Base-by-base conservation (phyloP, 179 eudicot species). In the Heliamphora pulchella region DNA sequence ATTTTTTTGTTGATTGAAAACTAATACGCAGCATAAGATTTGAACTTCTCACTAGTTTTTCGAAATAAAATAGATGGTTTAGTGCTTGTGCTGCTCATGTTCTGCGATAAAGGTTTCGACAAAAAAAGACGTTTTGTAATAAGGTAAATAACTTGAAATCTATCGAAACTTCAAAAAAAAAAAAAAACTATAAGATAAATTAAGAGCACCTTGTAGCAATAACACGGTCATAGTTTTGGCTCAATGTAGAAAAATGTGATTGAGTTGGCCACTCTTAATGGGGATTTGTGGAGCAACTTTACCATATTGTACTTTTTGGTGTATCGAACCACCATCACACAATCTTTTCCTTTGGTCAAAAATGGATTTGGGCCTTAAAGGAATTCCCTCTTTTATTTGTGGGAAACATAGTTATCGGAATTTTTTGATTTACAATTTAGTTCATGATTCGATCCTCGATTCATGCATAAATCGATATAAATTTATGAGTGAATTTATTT, bases 181-280 rank as follows among this genome's bases (percentile, higher is more conserved):
- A 44, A 6, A 50, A 5, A 47, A 7, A 18, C 54, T 13, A 44
- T 8, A 7, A 47, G 69, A 61, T 69, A 15, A 6, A 44, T 61
- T 18, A 44, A 41, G 10, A 15, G 50, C 14, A 2, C 51, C 8
- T 44, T 47, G 51, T 3, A 71, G 13, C 57, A n/a, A 8, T 48
- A 48, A 43, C 70, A 63, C 63, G 78, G 58, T 43, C 46, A 74
- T 43, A 55, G 18, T 69, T 44, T 43, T 61, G 8, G 41, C 9
- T 18, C 8, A 46, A 64, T 44, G 51, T 18, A 46, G 64, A 76
- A 76, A 43, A 43, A 61, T 20, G 43, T 76, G 53, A n/a, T 10
- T 46, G 68, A 61, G 79, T 76, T 76, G 79, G 59, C 50, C 20
- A 50, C 46, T 8, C 53, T 54, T 55, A 47, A 15, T 55, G 7